A percentile compares a stretch with the other conserved stretches of the same genome.
Conservation (phyloP, 2,329 filamentous ascomycete species). For the Alternaria viburni region DNA sequence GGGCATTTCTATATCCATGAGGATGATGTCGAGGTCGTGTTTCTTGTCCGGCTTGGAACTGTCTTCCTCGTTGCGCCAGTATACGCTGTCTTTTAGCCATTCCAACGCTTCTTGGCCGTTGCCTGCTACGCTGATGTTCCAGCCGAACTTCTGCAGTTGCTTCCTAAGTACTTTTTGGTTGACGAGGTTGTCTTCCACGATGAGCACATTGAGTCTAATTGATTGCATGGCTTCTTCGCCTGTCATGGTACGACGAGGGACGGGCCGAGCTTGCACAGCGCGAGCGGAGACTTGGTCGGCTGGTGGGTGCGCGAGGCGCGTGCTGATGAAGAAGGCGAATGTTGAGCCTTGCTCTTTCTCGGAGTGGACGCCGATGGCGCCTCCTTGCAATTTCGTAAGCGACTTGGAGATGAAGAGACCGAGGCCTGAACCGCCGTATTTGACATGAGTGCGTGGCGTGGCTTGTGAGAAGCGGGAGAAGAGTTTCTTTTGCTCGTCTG, state of each 20-base stretch:
- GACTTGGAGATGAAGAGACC: constrained; percentile 53
- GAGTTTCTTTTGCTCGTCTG: constrained; percentile 45
- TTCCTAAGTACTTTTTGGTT: constrained; percentile 52
- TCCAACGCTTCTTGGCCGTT: constrained; percentile 49
- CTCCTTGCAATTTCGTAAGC: constrained; percentile 42
- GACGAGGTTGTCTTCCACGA: constrained; percentile 50
- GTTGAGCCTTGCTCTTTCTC: constrained; percentile 42
- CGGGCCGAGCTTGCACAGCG: constrained; percentile 7
- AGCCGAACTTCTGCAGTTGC: constrained; percentile 47
- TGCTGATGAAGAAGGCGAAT: constrained; percentile 52
- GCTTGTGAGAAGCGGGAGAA: constrained; percentile 42
- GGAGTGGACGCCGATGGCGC: constrained; percentile 52
- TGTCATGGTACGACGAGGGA: constrained; percentile 14
- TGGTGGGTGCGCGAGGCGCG: constrained; percentile 23
- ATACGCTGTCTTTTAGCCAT: constrained; percentile 40
- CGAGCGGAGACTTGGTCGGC: constrained; percentile 1
- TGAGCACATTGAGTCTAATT: constrained; percentile 31
- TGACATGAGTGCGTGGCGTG: constrained; percentile 39
- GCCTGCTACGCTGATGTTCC: constrained; percentile 45
- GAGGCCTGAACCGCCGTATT: constrained; percentile 52
- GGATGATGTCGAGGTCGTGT: constrained; percentile 30
- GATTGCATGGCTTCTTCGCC: constrained; percentile 30
- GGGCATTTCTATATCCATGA: constrained; percentile 47
- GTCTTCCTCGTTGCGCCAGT: constrained; percentile 22
- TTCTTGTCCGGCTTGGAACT: background rate